Percentiles rank a stretch among this genome's conserved stretches.
phyloP scores from a whole-genome alignment of 176 grass and related monocot species.

The Saccharum spontaneum region DNA sequence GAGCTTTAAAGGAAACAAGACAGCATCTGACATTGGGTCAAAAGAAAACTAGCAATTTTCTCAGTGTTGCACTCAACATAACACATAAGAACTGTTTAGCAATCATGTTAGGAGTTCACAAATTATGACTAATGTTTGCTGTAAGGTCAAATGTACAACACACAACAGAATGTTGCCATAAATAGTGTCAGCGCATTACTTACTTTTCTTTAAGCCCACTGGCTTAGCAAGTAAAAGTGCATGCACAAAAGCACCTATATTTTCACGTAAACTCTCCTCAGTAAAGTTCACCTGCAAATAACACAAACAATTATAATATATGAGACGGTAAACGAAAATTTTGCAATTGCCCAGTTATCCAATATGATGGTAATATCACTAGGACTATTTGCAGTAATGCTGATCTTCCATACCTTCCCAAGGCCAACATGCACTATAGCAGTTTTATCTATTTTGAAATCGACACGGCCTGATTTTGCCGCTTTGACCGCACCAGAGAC shows the following conservation, averaged over 20 bases:
- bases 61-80: background rate
- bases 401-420: conserved; percentile 81
- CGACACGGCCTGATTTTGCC: conserved; percentile 81
- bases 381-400: conserved; percentile 3
- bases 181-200: conserved; percentile 31
- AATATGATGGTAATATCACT: conserved; percentile 16
- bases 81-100: background rate
- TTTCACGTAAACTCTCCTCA: conserved; percentile 84
- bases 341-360: background rate
- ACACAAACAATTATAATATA: conserved; percentile 40
- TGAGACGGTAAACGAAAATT: background rate
- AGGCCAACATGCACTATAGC: conserved; percentile 98
- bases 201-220: conserved; percentile 94
- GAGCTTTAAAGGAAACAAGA: background rate
- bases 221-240: conserved; percentile 95
- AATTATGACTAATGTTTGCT: conserved; percentile 26
- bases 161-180: background rate
- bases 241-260: conserved; percentile 96
- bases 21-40: background rate
- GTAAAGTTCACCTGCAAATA: conserved; percentile 83
- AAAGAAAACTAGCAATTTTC: background rate
- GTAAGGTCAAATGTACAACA: conserved; percentile 18
- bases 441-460: conserved; percentile 99
- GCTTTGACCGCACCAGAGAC: conserved; percentile 88
- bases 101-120: conserved; percentile 6